Conservation (phyloP, 2,329 filamentous ascomycete genomes). For the Pestalotiopsis sp. region DNA sequence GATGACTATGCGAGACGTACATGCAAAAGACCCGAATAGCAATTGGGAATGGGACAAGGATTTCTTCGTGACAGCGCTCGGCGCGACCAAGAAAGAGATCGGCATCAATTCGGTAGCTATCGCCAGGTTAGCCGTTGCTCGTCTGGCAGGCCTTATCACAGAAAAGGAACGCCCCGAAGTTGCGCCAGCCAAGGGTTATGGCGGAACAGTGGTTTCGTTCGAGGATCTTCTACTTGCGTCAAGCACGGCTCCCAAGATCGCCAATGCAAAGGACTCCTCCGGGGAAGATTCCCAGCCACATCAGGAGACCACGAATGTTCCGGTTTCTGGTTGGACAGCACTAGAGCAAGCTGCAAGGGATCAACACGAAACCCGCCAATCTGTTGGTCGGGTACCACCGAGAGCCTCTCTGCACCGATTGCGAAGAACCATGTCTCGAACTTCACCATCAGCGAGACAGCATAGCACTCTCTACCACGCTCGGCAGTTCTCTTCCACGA, state of each 20-base stretch:
- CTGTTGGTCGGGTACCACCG: neutral
- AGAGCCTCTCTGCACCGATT: neutral
- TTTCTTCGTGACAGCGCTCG: conserved; percentile 32
- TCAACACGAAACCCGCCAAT: neutral
- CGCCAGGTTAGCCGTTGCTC: conserved; percentile 31
- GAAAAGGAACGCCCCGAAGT: conserved; percentile 23
- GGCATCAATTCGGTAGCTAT: conserved; percentile 24
- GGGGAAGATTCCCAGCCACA: neutral
- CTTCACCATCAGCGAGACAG: neutral
- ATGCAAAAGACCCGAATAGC: conserved; percentile 19
- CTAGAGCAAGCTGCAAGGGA: conserved; percentile 4
- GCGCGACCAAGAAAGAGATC: conserved; percentile 25
- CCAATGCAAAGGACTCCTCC: neutral
- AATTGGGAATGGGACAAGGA: conserved; percentile 32
- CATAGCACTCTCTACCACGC: neutral
- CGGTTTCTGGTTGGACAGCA: neutral
- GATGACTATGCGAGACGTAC: conserved; percentile 27
- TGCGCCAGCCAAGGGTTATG: conserved; percentile 37
- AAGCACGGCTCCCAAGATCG: neutral
- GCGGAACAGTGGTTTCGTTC: conserved; percentile 36
- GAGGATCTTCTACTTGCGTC: conserved; percentile 32
- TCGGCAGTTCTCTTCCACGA: neutral
- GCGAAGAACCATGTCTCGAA: neutral
- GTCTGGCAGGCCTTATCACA: conserved; percentile 29
- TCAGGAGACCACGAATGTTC: neutral